A percentile compares a stretch with the other conserved stretches of the same genome.
These are phyloP conservation scores for Coleophoma cylindrospora DNA, from an alignment of 2,329 filamentous ascomycete genomes.

Conservation along the genomic window DNA sequence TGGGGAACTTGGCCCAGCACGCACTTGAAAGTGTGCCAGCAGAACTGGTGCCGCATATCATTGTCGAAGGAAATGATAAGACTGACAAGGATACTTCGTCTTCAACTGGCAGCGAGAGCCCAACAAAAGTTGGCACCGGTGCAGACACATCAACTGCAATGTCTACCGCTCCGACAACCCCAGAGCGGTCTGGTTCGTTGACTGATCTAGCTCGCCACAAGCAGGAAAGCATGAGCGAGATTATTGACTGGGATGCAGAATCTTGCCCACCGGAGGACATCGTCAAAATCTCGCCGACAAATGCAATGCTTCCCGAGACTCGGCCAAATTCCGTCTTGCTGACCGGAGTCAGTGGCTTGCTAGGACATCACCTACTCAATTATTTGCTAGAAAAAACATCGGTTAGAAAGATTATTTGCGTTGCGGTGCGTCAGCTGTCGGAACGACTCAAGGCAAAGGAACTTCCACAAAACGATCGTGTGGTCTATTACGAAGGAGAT, in stretches of 20 bases:
- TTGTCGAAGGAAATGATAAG: background rate
- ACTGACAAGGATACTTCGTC: background rate
- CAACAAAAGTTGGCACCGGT: background rate
- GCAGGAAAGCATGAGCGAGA: too few species aligned
- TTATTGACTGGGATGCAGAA: background rate
- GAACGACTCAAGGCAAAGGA: background rate
- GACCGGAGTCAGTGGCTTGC: slow-evolving; percentile 34
- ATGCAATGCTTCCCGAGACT: background rate
- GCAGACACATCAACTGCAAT: background rate
- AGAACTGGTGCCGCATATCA: slow-evolving; percentile 34
- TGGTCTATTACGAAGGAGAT: slow-evolving; percentile 30
- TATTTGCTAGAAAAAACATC: slow-evolving; percentile 24
- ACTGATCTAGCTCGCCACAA: background rate
- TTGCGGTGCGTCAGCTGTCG: slow-evolving; percentile 30
- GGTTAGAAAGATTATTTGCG: slow-evolving; percentile 34
- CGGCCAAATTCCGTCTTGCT: slow-evolving; percentile 18
- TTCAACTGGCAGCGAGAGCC: background rate
- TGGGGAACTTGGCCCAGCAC: slow-evolving; percentile 5
- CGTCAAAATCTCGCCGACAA: background rate
- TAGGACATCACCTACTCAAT: slow-evolving; percentile 31
- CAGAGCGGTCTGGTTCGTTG: background rate
- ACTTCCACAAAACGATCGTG: background rate
- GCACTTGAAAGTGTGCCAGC: slow-evolving; percentile 8
- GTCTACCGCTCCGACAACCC: background rate
- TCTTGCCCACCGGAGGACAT: background rate